Conservation (phyloP, 768 basidiomycete species). For the Tephrocybe sp. region DNA sequence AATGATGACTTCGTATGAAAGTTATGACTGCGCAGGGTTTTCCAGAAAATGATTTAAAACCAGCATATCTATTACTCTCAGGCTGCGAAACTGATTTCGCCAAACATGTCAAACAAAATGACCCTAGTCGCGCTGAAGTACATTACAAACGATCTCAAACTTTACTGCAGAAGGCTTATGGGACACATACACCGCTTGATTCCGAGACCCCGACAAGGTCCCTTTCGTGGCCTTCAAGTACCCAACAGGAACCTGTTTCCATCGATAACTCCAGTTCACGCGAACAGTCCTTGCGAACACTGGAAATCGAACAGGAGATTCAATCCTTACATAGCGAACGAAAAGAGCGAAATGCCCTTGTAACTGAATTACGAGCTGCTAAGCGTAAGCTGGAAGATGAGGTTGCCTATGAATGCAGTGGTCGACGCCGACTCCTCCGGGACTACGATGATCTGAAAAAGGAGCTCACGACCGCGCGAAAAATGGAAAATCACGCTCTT, state of each 20-base stretch:
- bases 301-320: constrained; percentile 33
- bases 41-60: constrained; percentile 37
- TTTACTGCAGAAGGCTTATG: constrained; percentile 51
- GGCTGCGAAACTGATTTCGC: constrained; percentile 52
- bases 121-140: constrained; percentile 20
- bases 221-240: neutral
- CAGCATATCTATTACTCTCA: constrained; percentile 50
- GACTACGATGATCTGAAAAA: constrained; percentile 29
- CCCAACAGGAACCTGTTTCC: neutral
- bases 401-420: constrained; percentile 27
- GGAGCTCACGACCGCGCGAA: constrained; percentile 27
- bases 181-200: constrained; percentile 15
- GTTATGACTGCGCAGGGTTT: constrained; percentile 38
- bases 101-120: constrained; percentile 23
- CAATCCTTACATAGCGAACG: constrained; percentile 35
- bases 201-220: constrained; percentile 1
- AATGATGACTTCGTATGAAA: constrained; percentile 18
- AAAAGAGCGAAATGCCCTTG: constrained; percentile 20
- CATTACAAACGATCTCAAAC: constrained; percentile 39
- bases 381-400: constrained; percentile 48
- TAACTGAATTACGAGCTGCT: constrained; percentile 29
- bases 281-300: neutral
- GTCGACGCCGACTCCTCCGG: constrained; percentile 34
- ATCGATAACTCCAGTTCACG: neutral
- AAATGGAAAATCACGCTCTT: constrained; percentile 27